Base-by-base conservation (phyloP, 352 stramenopile genomes). In the Phytopythium vexans region DNA sequence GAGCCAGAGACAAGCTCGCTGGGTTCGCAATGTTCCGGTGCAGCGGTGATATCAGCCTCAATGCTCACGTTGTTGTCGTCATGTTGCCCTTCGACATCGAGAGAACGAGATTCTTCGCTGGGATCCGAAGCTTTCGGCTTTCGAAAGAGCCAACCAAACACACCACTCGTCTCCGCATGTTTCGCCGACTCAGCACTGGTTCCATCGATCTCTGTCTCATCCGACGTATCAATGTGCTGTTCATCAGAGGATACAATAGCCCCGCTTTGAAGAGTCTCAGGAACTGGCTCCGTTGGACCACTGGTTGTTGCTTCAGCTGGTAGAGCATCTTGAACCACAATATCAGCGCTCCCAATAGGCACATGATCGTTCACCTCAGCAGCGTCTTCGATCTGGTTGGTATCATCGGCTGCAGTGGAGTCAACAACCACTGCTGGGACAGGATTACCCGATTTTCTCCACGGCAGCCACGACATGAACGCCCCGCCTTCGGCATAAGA, bases 401-500 rank as follows among this genome's bases (percentile, higher is more conserved):
- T 36, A 8, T 43, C 37, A 3, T 9, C 3, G 16, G 15, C 10
- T 21, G 35, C 11, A 4, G 16, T 10, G 33, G 14, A 6, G 4
- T 15, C 10, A 3, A 6, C 34, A 16, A 31, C 33, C 11, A 8
- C 15, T 8, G 37, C 15, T 52, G 47, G 3, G n/a, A 5, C 12
- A 3, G 35, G 6, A 15, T 8, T 21, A 9, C 35, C 35, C 15
- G 47, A 15, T 11, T 44, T 52, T 21, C 16, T 41, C 47, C 47
- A 52, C 16, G 47, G 47, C 7, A 52, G 8, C 47, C 47, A 52
- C 2, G 47, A 52, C 47, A 40, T 52, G n/a, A 41, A 52, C 47
- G 43, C 21, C 10, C 43, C 43, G 2, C 31, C n/a, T 12, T 34
- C 11, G 47, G 35, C 47, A 36, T 52, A 2, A 3, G 15, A 6